Percentiles rank a stretch among this genome's conserved stretches.
phyloP scores from a whole-genome alignment of 495 filamentous ascomycete species.

The Letharia lupina region DNA sequence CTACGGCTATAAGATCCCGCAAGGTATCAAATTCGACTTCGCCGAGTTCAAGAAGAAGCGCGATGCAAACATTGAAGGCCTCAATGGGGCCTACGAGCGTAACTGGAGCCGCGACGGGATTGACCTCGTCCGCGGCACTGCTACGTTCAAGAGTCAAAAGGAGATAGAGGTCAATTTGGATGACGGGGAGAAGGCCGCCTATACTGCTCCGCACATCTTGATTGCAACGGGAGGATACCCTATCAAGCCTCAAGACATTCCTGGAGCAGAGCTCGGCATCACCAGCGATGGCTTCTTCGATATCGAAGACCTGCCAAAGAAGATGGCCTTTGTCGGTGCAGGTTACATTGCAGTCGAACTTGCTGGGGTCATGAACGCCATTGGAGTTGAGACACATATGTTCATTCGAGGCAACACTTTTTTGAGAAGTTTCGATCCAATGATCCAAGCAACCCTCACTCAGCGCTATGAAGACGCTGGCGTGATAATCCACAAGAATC shows the following conservation, averaged over 20 bases:
- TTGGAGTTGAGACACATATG: conserved; percentile 86
- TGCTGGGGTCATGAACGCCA: conserved; percentile 86
- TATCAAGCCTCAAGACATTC: conserved; percentile 35
- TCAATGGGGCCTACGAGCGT: conserved; percentile 50
- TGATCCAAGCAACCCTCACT: conserved; percentile 82
- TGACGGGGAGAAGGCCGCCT: conserved; percentile 41
- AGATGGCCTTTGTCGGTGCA: conserved; percentile 86
- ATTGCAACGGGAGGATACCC: conserved; percentile 51
- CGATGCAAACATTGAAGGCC: conserved; percentile 40
- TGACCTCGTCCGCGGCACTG: conserved; percentile 49
- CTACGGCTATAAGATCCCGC: conserved; percentile 50
- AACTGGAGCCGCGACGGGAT: conserved; percentile 51
- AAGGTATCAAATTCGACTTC: conserved; percentile 43
- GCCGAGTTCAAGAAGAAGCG: conserved; percentile 47
- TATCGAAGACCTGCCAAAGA: conserved; percentile 78
- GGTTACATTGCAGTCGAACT: conserved; percentile 97
- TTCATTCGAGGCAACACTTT: conserved; percentile 86
- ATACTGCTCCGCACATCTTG: conserved; percentile 47
- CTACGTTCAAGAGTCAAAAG: conserved; percentile 43
- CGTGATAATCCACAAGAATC: conserved; percentile 69
- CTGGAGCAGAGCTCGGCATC: conserved; percentile 50
- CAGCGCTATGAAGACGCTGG: conserved; percentile 78
- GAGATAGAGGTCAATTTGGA: conserved; percentile 42
- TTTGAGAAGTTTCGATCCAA: conserved; percentile 85
- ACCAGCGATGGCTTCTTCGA: conserved; percentile 84